phyloP scores from a whole-genome alignment of 2,329 filamentous ascomycete genomes.

The Penicillium sp. region DNA sequence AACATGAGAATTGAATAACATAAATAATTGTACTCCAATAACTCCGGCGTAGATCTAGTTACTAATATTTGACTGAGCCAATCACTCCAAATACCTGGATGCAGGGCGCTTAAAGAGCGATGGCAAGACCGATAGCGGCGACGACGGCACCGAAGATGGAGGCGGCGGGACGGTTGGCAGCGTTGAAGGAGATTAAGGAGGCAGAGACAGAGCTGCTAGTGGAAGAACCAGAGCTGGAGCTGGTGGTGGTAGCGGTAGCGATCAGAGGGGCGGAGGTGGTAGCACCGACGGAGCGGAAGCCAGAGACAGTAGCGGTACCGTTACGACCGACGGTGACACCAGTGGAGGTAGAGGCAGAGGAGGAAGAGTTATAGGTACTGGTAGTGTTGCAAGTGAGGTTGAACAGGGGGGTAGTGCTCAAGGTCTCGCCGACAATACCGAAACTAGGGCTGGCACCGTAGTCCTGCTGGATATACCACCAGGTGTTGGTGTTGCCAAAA shows the following conservation, averaged over 20 bases:
- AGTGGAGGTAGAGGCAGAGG: constrained; percentile 14
- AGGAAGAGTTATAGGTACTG: constrained; percentile 23
- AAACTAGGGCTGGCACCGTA: constrained; percentile 39
- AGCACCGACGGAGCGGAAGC: background rate
- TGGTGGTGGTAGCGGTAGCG: background rate
- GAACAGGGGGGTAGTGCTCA: constrained; percentile 40
- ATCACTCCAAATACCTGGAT: too few relatives aligned
- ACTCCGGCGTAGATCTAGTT: too few relatives aligned
- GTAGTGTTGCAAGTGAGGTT: constrained; percentile 35
- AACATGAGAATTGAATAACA: too few relatives aligned
- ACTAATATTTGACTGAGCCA: too few relatives aligned
- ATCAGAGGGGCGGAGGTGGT: background rate
- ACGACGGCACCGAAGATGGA: background rate
- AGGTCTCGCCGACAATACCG: constrained; percentile 37
- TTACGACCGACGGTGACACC: constrained; percentile 17
- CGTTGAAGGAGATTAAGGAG: background rate
- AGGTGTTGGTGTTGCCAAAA: constrained; percentile 42
- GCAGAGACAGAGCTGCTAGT: background rate
- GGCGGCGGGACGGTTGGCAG: background rate
- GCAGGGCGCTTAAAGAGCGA: too few relatives aligned
- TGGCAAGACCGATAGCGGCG: too few relatives aligned
- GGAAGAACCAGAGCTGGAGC: background rate
- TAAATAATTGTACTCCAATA: too few relatives aligned
- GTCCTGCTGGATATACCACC: constrained; percentile 47
- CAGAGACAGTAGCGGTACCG: constrained; percentile 11